These are phyloP conservation scores for Chaetoceros tenuissimus DNA, from an alignment of 108 stramenopile species.

Conservation along the genomic window DNA sequence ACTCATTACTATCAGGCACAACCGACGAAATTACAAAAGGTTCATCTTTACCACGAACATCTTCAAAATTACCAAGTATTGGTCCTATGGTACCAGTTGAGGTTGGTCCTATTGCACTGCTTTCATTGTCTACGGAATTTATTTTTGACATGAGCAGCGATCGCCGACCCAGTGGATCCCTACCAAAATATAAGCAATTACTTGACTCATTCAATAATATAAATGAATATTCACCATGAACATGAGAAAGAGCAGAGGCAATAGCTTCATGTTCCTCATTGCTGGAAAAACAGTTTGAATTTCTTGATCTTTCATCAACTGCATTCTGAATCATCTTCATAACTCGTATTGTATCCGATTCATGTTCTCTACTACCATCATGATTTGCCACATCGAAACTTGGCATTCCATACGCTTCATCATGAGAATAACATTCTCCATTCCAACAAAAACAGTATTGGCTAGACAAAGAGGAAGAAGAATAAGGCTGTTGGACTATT, in stretches of 20 bases:
- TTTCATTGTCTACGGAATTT: background rate
- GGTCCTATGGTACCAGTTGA: too few relatives aligned
- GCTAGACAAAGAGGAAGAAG: background rate
- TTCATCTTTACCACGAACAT: slow-evolving; percentile 1
- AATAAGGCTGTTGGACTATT: slow-evolving; percentile 41
- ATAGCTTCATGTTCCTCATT: slow-evolving; percentile 18
- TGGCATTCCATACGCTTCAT: background rate
- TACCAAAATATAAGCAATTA: slow-evolving; percentile 24
- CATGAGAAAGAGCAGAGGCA: slow-evolving; percentile 9
- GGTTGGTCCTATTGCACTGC: too few relatives aligned
- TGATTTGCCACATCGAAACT: slow-evolving; percentile 1
- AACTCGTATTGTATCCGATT: slow-evolving; percentile 27
- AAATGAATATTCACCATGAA: slow-evolving; percentile 40
- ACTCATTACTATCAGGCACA: background rate
- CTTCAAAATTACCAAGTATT: too few relatives aligned
- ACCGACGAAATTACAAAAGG: slow-evolving; percentile 2
- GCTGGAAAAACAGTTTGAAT: too few relatives aligned
- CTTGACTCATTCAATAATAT: slow-evolving; percentile 11
- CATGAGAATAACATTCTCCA: slow-evolving; percentile 67
- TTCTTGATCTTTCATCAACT: slow-evolving; percentile 4
- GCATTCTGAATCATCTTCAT: slow-evolving; percentile 20
- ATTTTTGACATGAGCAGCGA: slow-evolving; percentile 24
- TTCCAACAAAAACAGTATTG: slow-evolving; percentile 64
- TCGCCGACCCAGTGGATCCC: slow-evolving; percentile 30
- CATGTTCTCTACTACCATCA: slow-evolving; percentile 13